phyloP scores from a whole-genome alignment of 2,329 filamentous ascomycete genomes.

The Coniella vitis region DNA sequence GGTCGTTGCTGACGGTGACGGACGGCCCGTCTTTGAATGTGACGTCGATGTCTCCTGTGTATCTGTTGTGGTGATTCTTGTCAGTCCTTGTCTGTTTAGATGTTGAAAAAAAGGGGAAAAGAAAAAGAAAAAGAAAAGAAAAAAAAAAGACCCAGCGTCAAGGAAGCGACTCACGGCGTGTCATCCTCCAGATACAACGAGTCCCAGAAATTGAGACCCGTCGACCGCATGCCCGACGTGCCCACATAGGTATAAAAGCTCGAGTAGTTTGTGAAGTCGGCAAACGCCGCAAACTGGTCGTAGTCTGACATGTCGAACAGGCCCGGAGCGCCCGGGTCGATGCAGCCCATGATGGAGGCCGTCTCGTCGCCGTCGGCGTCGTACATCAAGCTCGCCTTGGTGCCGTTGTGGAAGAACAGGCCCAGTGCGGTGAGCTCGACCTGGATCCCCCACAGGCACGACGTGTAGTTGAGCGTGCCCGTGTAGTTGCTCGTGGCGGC shows the following conservation, averaged over 20 bases:
- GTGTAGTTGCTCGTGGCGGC: not conserved
- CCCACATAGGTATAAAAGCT: not conserved
- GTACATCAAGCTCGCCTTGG: not conserved
- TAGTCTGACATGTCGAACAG: not conserved
- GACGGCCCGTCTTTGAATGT: not conserved
- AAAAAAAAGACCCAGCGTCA: not conserved
- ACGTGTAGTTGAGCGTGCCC: slow-evolving; percentile 1
- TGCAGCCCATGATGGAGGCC: not conserved
- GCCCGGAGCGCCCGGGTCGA: not conserved
- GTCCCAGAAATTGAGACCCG: slow-evolving; percentile 1
- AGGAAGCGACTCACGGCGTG: not conserved
- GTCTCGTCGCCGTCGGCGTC: not conserved
- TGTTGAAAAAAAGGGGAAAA: too few species aligned
- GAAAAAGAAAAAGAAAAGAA: too few species aligned
- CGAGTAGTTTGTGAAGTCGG: not conserved
- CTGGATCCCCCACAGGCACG: not conserved
- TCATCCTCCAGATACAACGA: not conserved
- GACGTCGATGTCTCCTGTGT: not conserved
- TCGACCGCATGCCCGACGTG: not conserved
- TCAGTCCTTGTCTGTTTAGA: too few species aligned
- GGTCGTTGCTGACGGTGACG: slow-evolving; percentile 1
- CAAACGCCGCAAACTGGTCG: not conserved
- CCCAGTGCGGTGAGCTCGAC: not conserved
- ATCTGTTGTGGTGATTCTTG: not conserved
- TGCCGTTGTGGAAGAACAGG: slow-evolving; percentile 1